Conservation (phyloP, 495 filamentous ascomycete genomes). For the Penicillium longicatenatum region DNA sequence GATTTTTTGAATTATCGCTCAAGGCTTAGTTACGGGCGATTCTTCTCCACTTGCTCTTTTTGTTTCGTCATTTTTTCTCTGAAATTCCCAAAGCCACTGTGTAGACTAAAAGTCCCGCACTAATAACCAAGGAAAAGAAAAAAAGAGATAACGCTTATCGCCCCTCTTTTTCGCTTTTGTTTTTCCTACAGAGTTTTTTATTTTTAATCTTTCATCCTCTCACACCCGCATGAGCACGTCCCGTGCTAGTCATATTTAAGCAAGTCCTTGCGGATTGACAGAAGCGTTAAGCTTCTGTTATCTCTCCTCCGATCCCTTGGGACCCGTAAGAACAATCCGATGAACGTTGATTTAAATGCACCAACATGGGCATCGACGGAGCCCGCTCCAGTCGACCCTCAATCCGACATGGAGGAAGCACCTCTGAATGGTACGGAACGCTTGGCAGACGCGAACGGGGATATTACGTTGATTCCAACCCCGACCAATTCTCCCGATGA, state of each 20-base stretch:
- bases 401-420: slow-evolving; percentile 5
- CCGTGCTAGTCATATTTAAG: slow-evolving; percentile 6
- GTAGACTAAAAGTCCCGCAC: background rate
- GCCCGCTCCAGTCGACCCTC: slow-evolving; percentile 4
- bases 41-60: background rate
- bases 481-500: slow-evolving; percentile 54
- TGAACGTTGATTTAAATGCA: slow-evolving; percentile 5
- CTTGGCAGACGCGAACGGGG: slow-evolving; percentile 19
- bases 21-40: background rate
- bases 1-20: background rate
- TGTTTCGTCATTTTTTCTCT: background rate
- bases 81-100: background rate
- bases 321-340: background rate
- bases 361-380: slow-evolving; percentile 11
- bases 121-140: background rate
- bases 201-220: background rate
- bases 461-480: slow-evolving; percentile 50
- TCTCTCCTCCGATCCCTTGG: background rate
- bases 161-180: background rate
- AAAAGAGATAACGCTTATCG: background rate
- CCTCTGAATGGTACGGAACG: slow-evolving; percentile 20
- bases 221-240: slow-evolving; percentile 9
- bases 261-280: slow-evolving; percentile 7
- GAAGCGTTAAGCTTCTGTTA: slow-evolving; percentile 7
- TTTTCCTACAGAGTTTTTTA: background rate